Conservation (phyloP, 371 early-diverging fungal genomes). For the Synchytrium microbalum region DNA sequence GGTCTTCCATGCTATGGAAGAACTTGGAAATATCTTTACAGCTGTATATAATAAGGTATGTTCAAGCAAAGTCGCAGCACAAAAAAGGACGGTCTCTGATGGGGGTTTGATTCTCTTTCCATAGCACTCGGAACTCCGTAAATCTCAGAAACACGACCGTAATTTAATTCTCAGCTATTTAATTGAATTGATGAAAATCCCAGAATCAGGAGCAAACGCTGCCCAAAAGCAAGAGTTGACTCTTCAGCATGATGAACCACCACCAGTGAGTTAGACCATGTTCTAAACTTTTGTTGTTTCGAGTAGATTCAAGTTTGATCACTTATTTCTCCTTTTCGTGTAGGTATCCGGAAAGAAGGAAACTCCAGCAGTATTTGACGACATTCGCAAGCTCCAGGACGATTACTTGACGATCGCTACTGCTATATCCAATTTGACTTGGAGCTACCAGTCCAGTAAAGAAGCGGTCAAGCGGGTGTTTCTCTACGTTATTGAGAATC, state of each 20-base stretch:
- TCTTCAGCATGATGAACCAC: not conserved
- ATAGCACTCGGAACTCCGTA: constrained; percentile 2
- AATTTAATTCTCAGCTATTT: not conserved
- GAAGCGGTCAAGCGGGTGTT: not conserved
- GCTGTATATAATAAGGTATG: not conserved
- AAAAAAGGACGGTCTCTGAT: not conserved
- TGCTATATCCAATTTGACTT: constrained; percentile 18
- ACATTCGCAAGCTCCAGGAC: constrained; percentile 19
- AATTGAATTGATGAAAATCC: not conserved
- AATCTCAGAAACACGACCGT: not conserved
- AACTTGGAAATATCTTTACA: not conserved
- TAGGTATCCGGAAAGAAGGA: constrained; percentile 7
- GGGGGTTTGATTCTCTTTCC: not conserved
- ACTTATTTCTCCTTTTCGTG: not conserved
- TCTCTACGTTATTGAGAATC: not conserved
- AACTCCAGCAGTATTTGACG: constrained; percentile 13
- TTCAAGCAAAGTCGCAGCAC: not conserved
- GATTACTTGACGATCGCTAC: constrained; percentile 15
- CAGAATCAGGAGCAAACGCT: not conserved
- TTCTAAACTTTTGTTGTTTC: not conserved
- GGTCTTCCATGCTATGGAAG: not conserved
- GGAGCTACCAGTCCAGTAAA: not conserved
- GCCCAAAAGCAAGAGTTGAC: not conserved
- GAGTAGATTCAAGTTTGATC: not conserved
- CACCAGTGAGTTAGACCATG: not conserved